These are phyloP conservation scores for Polyporus arcularius DNA, from an alignment of 768 basidiomycete genomes.

Conservation along the genomic window DNA sequence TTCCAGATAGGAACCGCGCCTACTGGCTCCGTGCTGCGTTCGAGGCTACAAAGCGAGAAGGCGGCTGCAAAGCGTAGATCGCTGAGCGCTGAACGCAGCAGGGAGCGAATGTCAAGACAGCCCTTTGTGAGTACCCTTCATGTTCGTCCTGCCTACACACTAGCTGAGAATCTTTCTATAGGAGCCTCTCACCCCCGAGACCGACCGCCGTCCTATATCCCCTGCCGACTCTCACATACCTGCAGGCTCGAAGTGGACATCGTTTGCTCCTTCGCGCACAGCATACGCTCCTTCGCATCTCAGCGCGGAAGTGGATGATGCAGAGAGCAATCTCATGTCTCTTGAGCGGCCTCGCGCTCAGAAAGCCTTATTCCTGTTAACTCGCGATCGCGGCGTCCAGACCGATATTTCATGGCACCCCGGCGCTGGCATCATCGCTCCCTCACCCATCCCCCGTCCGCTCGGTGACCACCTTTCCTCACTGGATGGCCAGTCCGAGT, in stretches of 20 bases:
- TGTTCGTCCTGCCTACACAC: not conserved
- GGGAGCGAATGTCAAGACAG: conserved; percentile 33
- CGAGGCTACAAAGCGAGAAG: conserved; percentile 16
- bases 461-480: conserved; percentile 39
- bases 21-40: conserved; percentile 18
- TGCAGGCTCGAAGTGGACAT: conserved; percentile 30
- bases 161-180: conserved; percentile 22
- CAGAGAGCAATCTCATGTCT: conserved; percentile 26
- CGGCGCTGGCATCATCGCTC: conserved; percentile 13
- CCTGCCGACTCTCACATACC: conserved; percentile 38
- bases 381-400: conserved; percentile 44
- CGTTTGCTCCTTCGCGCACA: conserved; percentile 23
- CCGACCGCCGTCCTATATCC: conserved; percentile 43
- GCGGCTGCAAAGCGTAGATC: conserved; percentile 30
- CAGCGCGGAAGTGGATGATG: conserved; percentile 49
- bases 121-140: conserved; percentile 34
- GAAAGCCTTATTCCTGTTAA: conserved; percentile 53
- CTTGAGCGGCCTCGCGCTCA: conserved; percentile 40
- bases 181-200: conserved; percentile 51
- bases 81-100: conserved; percentile 39
- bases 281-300: conserved; percentile 22
- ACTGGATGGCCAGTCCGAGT: conserved; percentile 69
- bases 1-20: conserved; percentile 29
- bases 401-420: conserved; percentile 23
- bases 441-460: conserved; percentile 31